Evolutionary conservation across 495 filamentous ascomycete species (phyloP), one percentile per base, ranked within the genome.

Genomic region (Cercophora newfieldiana): DNA sequence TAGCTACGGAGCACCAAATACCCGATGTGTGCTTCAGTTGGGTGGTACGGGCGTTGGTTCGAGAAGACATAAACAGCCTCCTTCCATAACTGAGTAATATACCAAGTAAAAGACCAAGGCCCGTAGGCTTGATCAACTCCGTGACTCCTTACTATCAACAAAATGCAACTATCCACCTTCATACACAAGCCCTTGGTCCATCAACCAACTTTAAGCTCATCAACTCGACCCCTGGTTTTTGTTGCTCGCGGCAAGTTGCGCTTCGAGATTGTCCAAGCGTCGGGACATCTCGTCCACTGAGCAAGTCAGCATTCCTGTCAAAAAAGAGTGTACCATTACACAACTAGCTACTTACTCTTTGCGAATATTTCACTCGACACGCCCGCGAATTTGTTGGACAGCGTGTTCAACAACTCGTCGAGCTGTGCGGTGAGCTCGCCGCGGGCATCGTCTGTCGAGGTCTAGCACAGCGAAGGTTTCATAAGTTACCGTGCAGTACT

Each of bases 201-300:
- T 25, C 47, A 30, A 16, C n/a, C 26, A 18, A 14, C 16, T 22
- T 56, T 55, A 53, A 56, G n/a, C n/a, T n/a, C 18, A 21, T 25
- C 47, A 30, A 16, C n/a, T 37, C 51, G 8, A 63, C 48, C 53
- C 63, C 64, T 64, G 71, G 31, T 79, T 83, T 29, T 84, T 81
- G 59, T 81, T 81, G 60, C 75, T 81, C 10, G 80, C 79, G 69
- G 85, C 81, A 31, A 94, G 78, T 19, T 89, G 88, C 49, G 90
- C 83, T 76, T 98, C 94, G 33, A 98, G 85, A 57, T 89, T 91
- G 74, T 98, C 94, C 4, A 98, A 78, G 19, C 94, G 89, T 65
- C 89, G 83, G 14, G 92, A 89, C 94, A 98, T 97, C 62, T 97
- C 95, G 71, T 98, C 94, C 88, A 98, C 93, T 97, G 67, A 30